Percentiles rank a stretch among this genome's conserved stretches.
These are phyloP conservation scores for Wickerhamiella azymoides DNA, from an alignment of 805 yeast species.

Conservation along the genomic window DNA sequence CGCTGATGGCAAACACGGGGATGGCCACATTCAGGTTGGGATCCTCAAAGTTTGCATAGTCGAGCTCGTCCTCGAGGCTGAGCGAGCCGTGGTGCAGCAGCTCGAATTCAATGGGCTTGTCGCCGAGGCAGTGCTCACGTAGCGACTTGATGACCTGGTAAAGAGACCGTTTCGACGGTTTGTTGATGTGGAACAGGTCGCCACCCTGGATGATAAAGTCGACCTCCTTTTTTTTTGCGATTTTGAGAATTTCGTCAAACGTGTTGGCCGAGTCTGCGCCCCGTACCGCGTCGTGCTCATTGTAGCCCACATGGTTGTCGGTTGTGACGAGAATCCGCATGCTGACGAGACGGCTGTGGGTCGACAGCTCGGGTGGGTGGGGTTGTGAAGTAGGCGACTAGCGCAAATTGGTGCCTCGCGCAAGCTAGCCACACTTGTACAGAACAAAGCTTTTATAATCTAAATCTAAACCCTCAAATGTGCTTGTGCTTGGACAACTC, in stretches of 20 bases:
- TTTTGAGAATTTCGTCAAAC: slow-evolving; percentile 63
- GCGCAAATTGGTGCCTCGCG: too few species aligned
- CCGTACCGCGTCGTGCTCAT: slow-evolving; percentile 76
- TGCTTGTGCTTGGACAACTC: slow-evolving; percentile 7
- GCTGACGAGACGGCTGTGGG: slow-evolving; percentile 14
- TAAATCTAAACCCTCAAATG: background rate
- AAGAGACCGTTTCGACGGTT: slow-evolving; percentile 75
- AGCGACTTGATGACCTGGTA: slow-evolving; percentile 67
- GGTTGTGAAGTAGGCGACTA: too few species aligned
- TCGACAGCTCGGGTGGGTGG: background rate
- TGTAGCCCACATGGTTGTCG: slow-evolving; percentile 92
- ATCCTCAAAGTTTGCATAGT: slow-evolving; percentile 76
- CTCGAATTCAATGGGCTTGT: slow-evolving; percentile 75
- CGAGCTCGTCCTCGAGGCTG: slow-evolving; percentile 42
- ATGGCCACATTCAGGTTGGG: slow-evolving; percentile 77
- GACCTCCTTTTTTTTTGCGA: slow-evolving; percentile 53
- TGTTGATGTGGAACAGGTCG: slow-evolving; percentile 80
- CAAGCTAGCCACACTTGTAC: too few species aligned
- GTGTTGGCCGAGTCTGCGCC: slow-evolving; percentile 85
- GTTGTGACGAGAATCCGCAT: slow-evolving; percentile 73
- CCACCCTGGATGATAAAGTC: slow-evolving; percentile 90
- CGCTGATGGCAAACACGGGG: slow-evolving; percentile 85
- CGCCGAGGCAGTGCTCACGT: slow-evolving; percentile 64
- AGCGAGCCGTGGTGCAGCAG: slow-evolving; percentile 59
- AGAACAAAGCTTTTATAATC: too few species aligned